Evolutionary conservation across 164 flowering plant genomes (phyloP), one percentile per base, ranked within the genome.

Genomic region (Amborella trichopoda): DNA sequence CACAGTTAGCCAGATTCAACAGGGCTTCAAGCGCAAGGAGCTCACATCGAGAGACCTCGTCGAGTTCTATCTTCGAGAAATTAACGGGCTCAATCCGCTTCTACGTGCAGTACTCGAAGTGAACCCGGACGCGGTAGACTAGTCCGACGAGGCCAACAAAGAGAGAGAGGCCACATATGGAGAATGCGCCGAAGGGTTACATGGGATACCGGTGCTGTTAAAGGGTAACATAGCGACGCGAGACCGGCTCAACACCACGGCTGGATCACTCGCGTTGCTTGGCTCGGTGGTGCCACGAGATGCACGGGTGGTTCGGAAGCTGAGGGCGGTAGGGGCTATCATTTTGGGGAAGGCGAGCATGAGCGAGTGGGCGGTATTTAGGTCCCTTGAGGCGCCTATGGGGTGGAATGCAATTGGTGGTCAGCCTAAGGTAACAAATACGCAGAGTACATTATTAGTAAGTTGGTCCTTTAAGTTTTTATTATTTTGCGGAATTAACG

Each of bases 201-300:
- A 76, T 22, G 95, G 95, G 6, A 70, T 85, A 11, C 77, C 74
- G 0, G 42, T 67, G 13, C 23, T 63, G 38, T 48, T 67, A 19
- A 71, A 71, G 61, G 72, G 67, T 42, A 59, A 46, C 20, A 64
- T 71, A 10, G 67, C 60, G 2, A 71, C 72, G 9, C 60, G 51
- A 2, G 76, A 68, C 33, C 48, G 45, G 47, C 59, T 66, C 28
- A 55, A 64, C 45, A 72, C 71, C 0, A 66, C 73, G 0, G 67
- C 71, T 3, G 77, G 77, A 1, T 72, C 77, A 0, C 59, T 30
- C 39, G 73, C 73, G 0, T 37, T 72, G 28, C 36, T 66, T 2
- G 63, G 59, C 2, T 68, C 77, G 3, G 50, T 38, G 0, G 68
- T 66, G 17, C 47, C 48, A 3, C 51, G 64, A 5, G 69, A 72